phyloP scores from a whole-genome alignment of 2,329 filamentous ascomycete genomes.

The Calonectria montana region DNA sequence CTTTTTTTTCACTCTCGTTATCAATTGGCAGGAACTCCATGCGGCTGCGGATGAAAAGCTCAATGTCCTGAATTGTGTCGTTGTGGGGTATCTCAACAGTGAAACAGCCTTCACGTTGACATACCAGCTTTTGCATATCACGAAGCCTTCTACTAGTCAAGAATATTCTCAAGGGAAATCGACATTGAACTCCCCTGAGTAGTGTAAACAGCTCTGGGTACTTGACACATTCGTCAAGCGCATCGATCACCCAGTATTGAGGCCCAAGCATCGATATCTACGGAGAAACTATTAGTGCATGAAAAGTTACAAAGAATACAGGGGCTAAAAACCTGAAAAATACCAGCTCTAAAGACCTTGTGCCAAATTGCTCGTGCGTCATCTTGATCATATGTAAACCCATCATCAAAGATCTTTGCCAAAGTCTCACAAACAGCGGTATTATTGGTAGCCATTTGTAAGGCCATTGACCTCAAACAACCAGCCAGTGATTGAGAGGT shows the following conservation, averaged over 20 bases:
- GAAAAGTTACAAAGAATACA: too few species aligned
- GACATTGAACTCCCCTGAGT: slow-evolving; percentile 29
- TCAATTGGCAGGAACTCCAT: slow-evolving; percentile 32
- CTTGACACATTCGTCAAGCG: slow-evolving; percentile 47
- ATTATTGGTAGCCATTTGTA: slow-evolving; percentile 47
- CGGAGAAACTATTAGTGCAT: neutral
- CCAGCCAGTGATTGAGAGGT: slow-evolving; percentile 19
- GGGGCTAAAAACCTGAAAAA: slow-evolving; percentile 37
- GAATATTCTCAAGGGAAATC: slow-evolving; percentile 42
- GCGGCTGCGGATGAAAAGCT: slow-evolving; percentile 36
- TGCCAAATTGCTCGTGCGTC: slow-evolving; percentile 46
- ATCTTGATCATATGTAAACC: slow-evolving; percentile 35
- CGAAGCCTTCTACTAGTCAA: slow-evolving; percentile 42
- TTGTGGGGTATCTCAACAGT: slow-evolving; percentile 29
- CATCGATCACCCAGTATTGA: slow-evolving; percentile 51
- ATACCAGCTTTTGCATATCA: slow-evolving; percentile 21
- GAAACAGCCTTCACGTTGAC: slow-evolving; percentile 2
- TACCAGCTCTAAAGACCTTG: slow-evolving; percentile 46
- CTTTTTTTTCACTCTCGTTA: neutral
- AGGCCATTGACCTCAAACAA: slow-evolving; percentile 43
- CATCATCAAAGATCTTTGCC: slow-evolving; percentile 34
- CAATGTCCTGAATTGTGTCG: slow-evolving; percentile 41
- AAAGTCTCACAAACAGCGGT: slow-evolving; percentile 36
- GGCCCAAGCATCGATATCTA: neutral
- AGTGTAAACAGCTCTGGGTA: slow-evolving; percentile 40